Evolutionary conservation across 2,329 filamentous ascomycete species (phyloP).

Genomic region (Fusarium sp.): DNA sequence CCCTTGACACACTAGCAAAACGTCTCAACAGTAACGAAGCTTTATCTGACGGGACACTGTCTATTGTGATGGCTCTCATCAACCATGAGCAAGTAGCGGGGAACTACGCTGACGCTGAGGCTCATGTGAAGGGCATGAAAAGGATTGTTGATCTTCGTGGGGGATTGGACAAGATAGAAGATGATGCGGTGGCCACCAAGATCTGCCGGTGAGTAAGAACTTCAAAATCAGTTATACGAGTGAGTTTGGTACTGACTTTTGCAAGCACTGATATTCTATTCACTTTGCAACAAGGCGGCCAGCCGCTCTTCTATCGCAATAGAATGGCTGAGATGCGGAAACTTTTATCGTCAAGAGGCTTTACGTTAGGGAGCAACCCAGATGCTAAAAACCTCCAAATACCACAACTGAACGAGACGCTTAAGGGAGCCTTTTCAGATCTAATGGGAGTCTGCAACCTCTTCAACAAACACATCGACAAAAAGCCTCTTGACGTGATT

Average conservation of each 20-base stretch:
- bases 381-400: accelerated
- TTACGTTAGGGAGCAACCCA: not conserved
- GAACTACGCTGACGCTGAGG: conserved; percentile 1
- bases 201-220: not conserved
- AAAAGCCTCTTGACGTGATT: not conserved
- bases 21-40: not conserved
- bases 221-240: accelerated
- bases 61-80: conserved; percentile 3
- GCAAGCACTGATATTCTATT: conserved; percentile 15
- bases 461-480: not conserved
- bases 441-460: not conserved
- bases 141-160: conserved; percentile 9
- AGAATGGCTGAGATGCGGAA: not conserved
- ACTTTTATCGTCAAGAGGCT: accelerated
- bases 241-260: not conserved
- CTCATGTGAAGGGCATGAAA: not conserved
- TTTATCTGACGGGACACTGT: not conserved
- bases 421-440: not conserved
- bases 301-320: not conserved
- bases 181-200: not conserved
- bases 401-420: accelerated
- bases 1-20: not conserved
- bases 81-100: conserved; percentile 2
- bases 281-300: not conserved
- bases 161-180: not conserved